Base-by-base conservation (phyloP, 78 protist genomes). In the Cavenderia fasciculata region DNA sequence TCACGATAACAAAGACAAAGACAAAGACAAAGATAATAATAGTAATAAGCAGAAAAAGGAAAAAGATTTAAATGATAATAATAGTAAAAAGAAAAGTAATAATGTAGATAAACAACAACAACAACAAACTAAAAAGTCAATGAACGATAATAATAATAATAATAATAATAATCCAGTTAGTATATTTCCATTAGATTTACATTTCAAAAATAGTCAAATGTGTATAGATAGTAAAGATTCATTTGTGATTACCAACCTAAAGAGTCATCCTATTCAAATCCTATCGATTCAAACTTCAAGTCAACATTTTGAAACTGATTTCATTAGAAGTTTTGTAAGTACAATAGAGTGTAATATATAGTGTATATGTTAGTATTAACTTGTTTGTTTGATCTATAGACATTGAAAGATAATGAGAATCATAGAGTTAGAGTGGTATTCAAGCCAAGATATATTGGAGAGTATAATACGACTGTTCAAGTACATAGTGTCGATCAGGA, bases 401-500 rank as follows among this genome's bases (percentile, higher is more conserved):
- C 41, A 12, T 68, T 82, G 33, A 52, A 68, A 29, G 79, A 76
- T 23, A 52, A 27, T 25, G 57, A 51, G 44, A 43, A 40, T 7
- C 4, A 41, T 2, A 68, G 40, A 29, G 62, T 82, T 29, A 8
- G 41, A 19, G 56, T 82, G 40, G 31, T 63, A 33, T 82, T 40
- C 68, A 40, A 33, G 27, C 90, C 90, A 36, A 65, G 68, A 36
- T 57, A 68, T 18, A 3, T 68, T 56, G 90, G 78, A 31, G 43
- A 40, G 6, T 54, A 38, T 40, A 65, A 82, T 57, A 40, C 78
- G 19, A 33, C 18, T 2, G 65, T 82, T 69, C 56, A 34, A 29
- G 19, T 82, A n/a, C 33, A 38, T 18, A 47, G 52, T 21, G 57
- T n/a, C n/a, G n/a, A n/a, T n/a, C n/a, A 82, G 34, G 63, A 43